These are phyloP conservation scores for Cnidoscolus chayamansa DNA, from an alignment of 441 rosid genomes.

Conservation along the genomic window DNA sequence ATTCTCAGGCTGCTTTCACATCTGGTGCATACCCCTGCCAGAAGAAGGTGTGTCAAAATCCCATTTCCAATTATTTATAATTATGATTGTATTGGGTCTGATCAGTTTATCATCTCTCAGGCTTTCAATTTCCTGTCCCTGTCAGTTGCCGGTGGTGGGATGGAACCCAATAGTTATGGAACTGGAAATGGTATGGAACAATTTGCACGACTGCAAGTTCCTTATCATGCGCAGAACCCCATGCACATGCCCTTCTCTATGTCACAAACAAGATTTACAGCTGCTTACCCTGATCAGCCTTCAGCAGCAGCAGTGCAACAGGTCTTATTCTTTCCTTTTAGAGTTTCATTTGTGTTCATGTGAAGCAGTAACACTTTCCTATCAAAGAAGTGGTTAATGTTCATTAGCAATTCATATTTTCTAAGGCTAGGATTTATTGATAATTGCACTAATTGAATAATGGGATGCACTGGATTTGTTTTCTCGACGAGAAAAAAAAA, in stretches of 20 bases:
- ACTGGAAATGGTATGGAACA: constrained; percentile 30
- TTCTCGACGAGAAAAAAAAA: no score
- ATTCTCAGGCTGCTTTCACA: constrained; percentile 24
- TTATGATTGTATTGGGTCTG: constrained; percentile 10
- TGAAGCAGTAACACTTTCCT: background rate
- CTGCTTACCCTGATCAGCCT: constrained; percentile 42
- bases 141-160: constrained; percentile 35
- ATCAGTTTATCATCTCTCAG: constrained; percentile 39
- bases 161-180: constrained; percentile 29
- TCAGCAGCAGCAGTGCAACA: constrained; percentile 47
- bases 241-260: constrained; percentile 31
- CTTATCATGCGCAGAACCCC: constrained; percentile 42
- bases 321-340: constrained; percentile 34
- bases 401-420: background rate
- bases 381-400: background rate
- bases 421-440: background rate
- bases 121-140: constrained; percentile 65
- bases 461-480: background rate
- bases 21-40: constrained; percentile 32
- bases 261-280: constrained; percentile 28
- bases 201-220: constrained; percentile 35
- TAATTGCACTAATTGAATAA: background rate
- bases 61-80: constrained; percentile 6
- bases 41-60: constrained; percentile 41
- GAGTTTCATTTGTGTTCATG: background rate